Evolutionary conservation across 768 basidiomycete genomes (phyloP), one percentile per base, ranked within the genome.

Genomic region (Trametes meyenii): DNA sequence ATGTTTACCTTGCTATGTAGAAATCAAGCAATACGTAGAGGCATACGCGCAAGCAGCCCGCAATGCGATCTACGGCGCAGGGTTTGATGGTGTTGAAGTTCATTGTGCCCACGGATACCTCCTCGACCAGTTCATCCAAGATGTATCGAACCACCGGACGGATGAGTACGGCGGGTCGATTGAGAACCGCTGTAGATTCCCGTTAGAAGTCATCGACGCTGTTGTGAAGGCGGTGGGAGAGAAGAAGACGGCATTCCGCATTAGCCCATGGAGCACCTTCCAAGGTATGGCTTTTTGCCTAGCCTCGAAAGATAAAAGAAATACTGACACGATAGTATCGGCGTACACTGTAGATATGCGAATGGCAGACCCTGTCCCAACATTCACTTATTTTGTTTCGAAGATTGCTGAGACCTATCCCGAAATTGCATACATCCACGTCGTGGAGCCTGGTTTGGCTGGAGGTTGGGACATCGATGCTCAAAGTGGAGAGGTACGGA

Each of bases 131-230:
- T 81, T 81, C 71, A 48, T 76, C 17, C 75, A 78, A 62, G 63
- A 72, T 52, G 66, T 66, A 12, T 60, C 71, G 33, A 82, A 83
- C 72, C 71, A 76, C 45, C 75, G 79, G 24, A 78, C 72, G 35
- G 81, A 82, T 72, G 72, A 74, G 58, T 85, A 80, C 68, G 83
- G 84, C 5, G 83, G 83, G 0, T 75, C 73, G 5, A 61, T 81
- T 39, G 81, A 81, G 70, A 80, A 81, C 67, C 74, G 83, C 7
- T 65, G 73, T 5, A 71, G 81, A 3, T 84, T 85, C 71, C 67
- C 72, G 3, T 71, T 81, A 17, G 78, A 81, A 63, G 75, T 80
- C 43, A 63, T 77, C 21, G 72, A 76, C n/a, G 77, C 77, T 1
- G 73, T 82, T 26, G 53, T 65, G 19, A 61, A 67, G 1, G 79